Percentiles rank a stretch among this genome's conserved stretches.
Conservation (phyloP, 2,329 filamentous ascomycete genomes). For the Alternaria hordeiaustralica region DNA sequence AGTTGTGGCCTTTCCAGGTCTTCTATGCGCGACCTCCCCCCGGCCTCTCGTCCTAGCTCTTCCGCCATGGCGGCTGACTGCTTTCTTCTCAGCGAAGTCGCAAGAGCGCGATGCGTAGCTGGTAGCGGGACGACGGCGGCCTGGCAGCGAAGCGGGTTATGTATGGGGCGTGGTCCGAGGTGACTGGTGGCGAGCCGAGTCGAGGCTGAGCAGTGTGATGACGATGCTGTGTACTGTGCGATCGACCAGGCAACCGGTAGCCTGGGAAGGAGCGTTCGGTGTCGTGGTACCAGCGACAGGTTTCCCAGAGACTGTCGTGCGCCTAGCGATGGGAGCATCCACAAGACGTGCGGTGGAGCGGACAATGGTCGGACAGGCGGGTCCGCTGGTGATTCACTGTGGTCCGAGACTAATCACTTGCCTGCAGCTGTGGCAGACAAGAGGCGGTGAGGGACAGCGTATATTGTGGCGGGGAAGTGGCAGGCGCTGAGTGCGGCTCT, state of each 20-base stretch:
- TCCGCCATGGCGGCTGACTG: constrained; percentile 35
- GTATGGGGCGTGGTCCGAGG: constrained; percentile 24
- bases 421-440: constrained; percentile 11
- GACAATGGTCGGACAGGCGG: constrained; percentile 1
- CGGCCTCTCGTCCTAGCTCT: constrained; percentile 32
- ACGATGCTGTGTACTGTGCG: constrained; percentile 20
- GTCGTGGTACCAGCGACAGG: constrained; percentile 25
- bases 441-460: constrained; percentile 27
- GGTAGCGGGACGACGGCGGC: constrained; percentile 17
- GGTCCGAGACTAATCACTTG: not conserved
- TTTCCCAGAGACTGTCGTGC: constrained; percentile 32
- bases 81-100: constrained; percentile 9
- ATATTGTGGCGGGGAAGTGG: constrained; percentile 12
- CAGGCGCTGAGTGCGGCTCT: constrained; percentile 6
- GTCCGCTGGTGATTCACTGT: constrained; percentile 5
- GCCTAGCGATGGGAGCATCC: constrained; percentile 30
- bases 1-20: constrained; percentile 80
- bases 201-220: constrained; percentile 18
- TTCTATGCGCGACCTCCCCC: constrained; percentile 57
- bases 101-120: constrained; percentile 16
- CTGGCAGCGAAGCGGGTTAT: constrained; percentile 20
- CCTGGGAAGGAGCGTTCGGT: constrained; percentile 12
- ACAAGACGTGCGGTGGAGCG: constrained; percentile 29
- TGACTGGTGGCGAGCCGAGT: constrained; percentile 26
- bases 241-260: constrained; percentile 15